These are phyloP conservation scores for Lyophyllum decastes DNA, from an alignment of 768 basidiomycete genomes.

Conservation along the genomic window DNA sequence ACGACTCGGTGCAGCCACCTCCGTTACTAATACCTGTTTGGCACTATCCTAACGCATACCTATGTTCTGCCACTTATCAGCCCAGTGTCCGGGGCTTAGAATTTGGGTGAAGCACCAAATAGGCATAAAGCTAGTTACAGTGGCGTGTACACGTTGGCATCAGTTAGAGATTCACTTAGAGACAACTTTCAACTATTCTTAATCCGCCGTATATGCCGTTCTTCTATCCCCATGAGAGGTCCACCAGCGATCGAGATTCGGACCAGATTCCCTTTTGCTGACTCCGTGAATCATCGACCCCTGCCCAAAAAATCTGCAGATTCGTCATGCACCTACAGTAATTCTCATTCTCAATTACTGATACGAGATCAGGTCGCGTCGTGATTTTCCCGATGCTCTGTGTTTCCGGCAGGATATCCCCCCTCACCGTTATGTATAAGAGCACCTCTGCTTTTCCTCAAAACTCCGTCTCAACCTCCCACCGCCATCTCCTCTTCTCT, in stretches of 20 bases:
- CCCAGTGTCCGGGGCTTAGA: neutral
- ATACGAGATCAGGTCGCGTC: conserved; percentile 35
- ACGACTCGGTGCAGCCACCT: neutral
- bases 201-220: conserved; percentile 14
- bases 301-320: conserved; percentile 39
- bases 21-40: neutral
- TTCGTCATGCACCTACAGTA: conserved; percentile 26
- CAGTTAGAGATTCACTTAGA: conserved; percentile 16
- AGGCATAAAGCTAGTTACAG: conserved; percentile 5
- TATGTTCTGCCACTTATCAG: neutral
- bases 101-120: conserved; percentile 9
- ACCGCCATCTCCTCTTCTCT: conserved; percentile 9
- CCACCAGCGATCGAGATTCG: conserved; percentile 25
- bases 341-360: conserved; percentile 18
- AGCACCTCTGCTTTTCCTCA: neutral
- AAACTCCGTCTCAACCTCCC: conserved; percentile 12
- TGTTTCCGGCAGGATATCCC: conserved; percentile 10
- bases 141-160: conserved; percentile 19
- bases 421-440: conserved; percentile 6
- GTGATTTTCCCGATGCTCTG: conserved; percentile 26
- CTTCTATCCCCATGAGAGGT: conserved; percentile 23
- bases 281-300: conserved; percentile 23
- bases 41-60: neutral
- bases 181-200: conserved; percentile 21
- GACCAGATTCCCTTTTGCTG: conserved; percentile 22